Evolutionary conservation across 805 yeast genomes (phyloP).

Genomic region (Clavispora asparagi): DNA sequence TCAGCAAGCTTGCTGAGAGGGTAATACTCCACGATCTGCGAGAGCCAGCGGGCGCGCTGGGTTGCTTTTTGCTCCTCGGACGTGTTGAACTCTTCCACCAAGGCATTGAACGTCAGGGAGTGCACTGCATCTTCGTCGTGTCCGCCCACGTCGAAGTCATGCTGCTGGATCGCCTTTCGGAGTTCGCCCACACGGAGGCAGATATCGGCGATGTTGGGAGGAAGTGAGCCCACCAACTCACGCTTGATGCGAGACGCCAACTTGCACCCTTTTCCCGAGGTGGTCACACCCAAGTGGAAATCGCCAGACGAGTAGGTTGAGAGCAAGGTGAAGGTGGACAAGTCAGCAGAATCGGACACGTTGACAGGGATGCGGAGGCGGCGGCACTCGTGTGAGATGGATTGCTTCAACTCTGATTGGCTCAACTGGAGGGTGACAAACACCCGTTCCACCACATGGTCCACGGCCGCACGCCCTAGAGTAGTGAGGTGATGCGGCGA

Average conservation of each 20-base stretch:
- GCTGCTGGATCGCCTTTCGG: slow-evolving; percentile 49
- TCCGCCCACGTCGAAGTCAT: slow-evolving; percentile 46
- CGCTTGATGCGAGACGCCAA: slow-evolving; percentile 76
- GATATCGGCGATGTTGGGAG: slow-evolving; percentile 62
- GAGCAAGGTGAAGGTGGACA: slow-evolving; percentile 70
- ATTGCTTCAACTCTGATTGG: slow-evolving; percentile 25
- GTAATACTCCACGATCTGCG: slow-evolving; percentile 86
- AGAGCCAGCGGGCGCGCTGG: slow-evolving; percentile 75
- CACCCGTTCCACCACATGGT: slow-evolving; percentile 65
- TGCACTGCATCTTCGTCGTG: slow-evolving; percentile 70
- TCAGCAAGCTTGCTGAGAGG: slow-evolving; percentile 65
- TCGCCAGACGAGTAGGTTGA: slow-evolving; percentile 69
- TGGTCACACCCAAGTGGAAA: slow-evolving; percentile 77
- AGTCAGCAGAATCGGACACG: slow-evolving; percentile 65
- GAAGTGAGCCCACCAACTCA: slow-evolving; percentile 61
- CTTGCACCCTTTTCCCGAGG: slow-evolving; percentile 86
- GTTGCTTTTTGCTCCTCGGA: slow-evolving; percentile 45
- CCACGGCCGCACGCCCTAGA: slow-evolving; percentile 60
- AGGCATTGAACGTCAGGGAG: slow-evolving; percentile 50
- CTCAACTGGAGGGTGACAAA: slow-evolving; percentile 49
- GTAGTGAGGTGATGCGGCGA: slow-evolving; percentile 41
- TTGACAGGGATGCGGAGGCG: slow-evolving; percentile 75
- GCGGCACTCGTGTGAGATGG: slow-evolving; percentile 48
- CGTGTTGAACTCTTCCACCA: slow-evolving; percentile 57
- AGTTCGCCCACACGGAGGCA: slow-evolving; percentile 67